phyloP scores from a whole-genome alignment of 179 eudicot genomes.

The Spergularia azorica region DNA sequence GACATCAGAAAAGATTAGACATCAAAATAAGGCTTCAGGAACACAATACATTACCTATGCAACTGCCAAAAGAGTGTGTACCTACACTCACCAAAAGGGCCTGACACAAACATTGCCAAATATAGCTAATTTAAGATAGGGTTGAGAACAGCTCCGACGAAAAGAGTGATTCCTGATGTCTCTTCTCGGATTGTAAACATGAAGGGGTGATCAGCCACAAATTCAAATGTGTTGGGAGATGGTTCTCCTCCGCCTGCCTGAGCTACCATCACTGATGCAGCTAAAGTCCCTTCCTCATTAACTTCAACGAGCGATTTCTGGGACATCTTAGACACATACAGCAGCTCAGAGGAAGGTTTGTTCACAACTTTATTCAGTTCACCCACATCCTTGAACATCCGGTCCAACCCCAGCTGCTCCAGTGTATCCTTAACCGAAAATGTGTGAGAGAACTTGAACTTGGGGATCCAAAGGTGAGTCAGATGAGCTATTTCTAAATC shows the following conservation, averaged over 20 bases:
- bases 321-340: constrained; percentile 12
- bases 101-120: not conserved
- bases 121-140: not conserved
- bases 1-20: not conserved
- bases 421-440: constrained; percentile 19
- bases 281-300: constrained; percentile 30
- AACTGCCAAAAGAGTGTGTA: not conserved
- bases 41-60: not conserved
- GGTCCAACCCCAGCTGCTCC: constrained; percentile 19
- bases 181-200: constrained; percentile 31
- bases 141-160: constrained; percentile 21
- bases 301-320: constrained; percentile 29
- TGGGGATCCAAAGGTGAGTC: constrained; percentile 17
- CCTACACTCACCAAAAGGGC: no score
- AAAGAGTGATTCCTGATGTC: constrained; percentile 12
- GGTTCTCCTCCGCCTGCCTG: not conserved
- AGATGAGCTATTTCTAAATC: constrained; percentile 1
- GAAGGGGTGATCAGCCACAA: constrained; percentile 28
- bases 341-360: constrained; percentile 3
- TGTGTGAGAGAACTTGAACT: constrained; percentile 19
- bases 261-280: constrained; percentile 1
- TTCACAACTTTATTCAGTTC: constrained; percentile 22
- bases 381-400: constrained; percentile 14
- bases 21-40: not conserved
- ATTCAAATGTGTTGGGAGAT: not conserved